Base-by-base conservation (phyloP, 192 early-diverging fungal species). In the Coemansia umbellata region DNA sequence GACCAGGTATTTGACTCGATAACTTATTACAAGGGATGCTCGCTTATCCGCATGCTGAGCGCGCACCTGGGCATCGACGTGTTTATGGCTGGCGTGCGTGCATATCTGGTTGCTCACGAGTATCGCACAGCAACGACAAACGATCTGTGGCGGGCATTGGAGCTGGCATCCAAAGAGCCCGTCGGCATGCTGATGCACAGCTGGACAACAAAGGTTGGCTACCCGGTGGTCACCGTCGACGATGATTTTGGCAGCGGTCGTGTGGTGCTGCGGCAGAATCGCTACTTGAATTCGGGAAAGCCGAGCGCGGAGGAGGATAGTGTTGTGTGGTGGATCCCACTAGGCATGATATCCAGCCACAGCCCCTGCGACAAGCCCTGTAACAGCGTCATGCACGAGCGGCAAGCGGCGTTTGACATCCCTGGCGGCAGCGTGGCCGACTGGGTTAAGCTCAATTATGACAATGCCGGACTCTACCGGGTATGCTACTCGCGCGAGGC, bases 1-100 rank as follows among this genome's bases (percentile, higher is more conserved):
- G 67, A 69, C 30, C 86, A 94, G 69, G 89, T 94, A 32, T 94
- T 94, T 63, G 92, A 93, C 62, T 84, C 87, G 11, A 86, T 93
- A 60, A 81, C 81, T 13, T 92, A 93, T 78, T 82, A 73, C 63
- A 93, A 93, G 61, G 91, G 91, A 9, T 86, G 86, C 8, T 79
- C 80, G 14, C 81, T 89, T 17, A 87, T 93, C 51, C 77, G 91
- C 47, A 91, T 92, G 91, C 74, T 93, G n/a, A 80, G 78, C 51
- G 69, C 79, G 5, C 80, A 80, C 58, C 23, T 85, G 22, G 81
- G 81, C 21, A 53, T 73, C 24, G 72, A 80, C 14, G 57, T 47
- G 19, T 71, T 85, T 23, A 33, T 84, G 21, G 43, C 47, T 1
- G 84, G 84, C 31, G 55, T 85, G 22, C 72, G 78, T 10, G 60